Evolutionary conservation across 2,329 filamentous ascomycete species (phyloP).

Genomic region (Nemania sp.): DNA sequence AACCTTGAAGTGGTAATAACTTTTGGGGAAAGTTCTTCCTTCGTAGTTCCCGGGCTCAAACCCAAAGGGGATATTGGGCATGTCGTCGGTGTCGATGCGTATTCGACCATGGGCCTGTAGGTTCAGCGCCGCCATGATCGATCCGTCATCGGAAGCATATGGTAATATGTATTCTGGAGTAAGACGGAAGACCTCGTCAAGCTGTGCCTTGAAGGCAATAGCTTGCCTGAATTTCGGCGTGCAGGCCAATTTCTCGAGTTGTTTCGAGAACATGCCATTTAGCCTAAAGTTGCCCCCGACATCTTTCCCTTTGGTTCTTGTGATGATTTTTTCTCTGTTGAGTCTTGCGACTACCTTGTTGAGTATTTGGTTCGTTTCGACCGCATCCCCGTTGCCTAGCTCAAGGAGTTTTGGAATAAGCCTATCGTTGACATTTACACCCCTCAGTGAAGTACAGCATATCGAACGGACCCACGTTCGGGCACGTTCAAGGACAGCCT

Average conservation of each 20-base stretch:
- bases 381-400: constrained; percentile 48
- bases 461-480: constrained; percentile 65
- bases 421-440: constrained; percentile 36
- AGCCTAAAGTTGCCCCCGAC: constrained; percentile 67
- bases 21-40: constrained; percentile 68
- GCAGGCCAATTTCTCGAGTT: constrained; percentile 61
- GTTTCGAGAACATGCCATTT: constrained; percentile 60
- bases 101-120: constrained; percentile 65
- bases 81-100: constrained; percentile 55
- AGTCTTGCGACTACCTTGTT: constrained; percentile 54
- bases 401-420: constrained; percentile 52
- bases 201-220: constrained; percentile 59
- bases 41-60: constrained; percentile 74
- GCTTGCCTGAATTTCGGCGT: constrained; percentile 62
- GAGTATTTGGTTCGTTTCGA: constrained; percentile 50
- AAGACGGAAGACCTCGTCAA: constrained; percentile 59
- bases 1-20: constrained; percentile 67
- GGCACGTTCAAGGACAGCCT: constrained; percentile 48
- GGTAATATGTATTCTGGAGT: constrained; percentile 36
- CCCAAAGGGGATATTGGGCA: constrained; percentile 69
- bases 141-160: constrained; percentile 62
- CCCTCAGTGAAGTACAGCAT: constrained; percentile 54
- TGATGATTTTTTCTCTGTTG: constrained; percentile 58
- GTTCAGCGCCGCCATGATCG: constrained; percentile 69
- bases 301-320: constrained; percentile 62